Percentiles rank a stretch among this genome's conserved stretches.
Conservation (phyloP, 441 rosid genomes). For the Cnidoscolus chayamansa region DNA sequence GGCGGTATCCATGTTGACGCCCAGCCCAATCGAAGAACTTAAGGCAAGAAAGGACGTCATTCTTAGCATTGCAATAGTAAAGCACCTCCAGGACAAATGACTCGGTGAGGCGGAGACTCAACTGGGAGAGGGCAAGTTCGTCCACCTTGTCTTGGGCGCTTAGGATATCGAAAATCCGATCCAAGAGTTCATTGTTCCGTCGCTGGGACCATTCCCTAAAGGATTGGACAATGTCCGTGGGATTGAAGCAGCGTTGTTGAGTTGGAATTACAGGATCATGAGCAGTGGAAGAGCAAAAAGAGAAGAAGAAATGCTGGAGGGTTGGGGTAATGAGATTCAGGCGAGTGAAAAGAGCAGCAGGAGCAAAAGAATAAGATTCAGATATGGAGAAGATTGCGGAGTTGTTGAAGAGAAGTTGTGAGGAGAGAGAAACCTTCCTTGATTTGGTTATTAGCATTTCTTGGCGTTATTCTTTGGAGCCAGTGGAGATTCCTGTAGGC, state of each 20-base stretch:
- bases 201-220: constrained; percentile 57
- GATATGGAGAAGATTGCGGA: background rate
- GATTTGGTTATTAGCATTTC: constrained; percentile 23
- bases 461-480: background rate
- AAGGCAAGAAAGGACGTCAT: constrained; percentile 64
- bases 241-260: background rate
- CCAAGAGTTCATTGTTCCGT: constrained; percentile 27
- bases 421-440: constrained; percentile 7
- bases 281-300: constrained; percentile 11
- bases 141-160: constrained; percentile 30
- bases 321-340: background rate
- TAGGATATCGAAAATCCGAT: constrained; percentile 49
- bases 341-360: background rate
- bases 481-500: background rate
- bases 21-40: constrained; percentile 96
- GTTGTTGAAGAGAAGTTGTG: constrained; percentile 4
- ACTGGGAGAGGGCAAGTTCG: constrained; percentile 38
- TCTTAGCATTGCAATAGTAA: constrained; percentile 31
- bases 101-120: constrained; percentile 52
- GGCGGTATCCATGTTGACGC: constrained; percentile 58
- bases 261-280: constrained; percentile 2
- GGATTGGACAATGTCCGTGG: constrained; percentile 31
- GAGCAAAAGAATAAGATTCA: background rate
- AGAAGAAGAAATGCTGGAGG: background rate
- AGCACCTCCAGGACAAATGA: constrained; percentile 57